Evolutionary conservation across 192 early-diverging fungal genomes (phyloP).

Genomic region (Allomyces macrogynus): DNA sequence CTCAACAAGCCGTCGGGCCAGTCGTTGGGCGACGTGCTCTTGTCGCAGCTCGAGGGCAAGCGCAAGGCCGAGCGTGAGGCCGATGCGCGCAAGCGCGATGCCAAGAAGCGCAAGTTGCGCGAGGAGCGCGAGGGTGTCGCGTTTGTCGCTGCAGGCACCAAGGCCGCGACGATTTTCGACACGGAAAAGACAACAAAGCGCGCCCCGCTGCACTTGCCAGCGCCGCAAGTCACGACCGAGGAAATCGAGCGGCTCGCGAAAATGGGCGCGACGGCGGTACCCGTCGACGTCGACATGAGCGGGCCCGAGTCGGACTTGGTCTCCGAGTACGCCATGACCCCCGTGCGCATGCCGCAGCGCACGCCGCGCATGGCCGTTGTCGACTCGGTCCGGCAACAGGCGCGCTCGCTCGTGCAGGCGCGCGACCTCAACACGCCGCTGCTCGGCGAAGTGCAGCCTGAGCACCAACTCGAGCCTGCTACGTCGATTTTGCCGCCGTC

Average conservation of each 20-base stretch:
- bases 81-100: constrained; percentile 54
- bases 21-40: constrained; percentile 43
- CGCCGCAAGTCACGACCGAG: constrained; percentile 72
- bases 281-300: constrained; percentile 25
- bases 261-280: constrained; percentile 57
- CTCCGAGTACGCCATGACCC: constrained; percentile 44
- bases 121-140: constrained; percentile 30
- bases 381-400: neutral
- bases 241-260: constrained; percentile 86
- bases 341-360: constrained; percentile 27
- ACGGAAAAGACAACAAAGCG: constrained; percentile 53
- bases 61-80: constrained; percentile 64
- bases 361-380: constrained; percentile 36
- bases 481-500: neutral
- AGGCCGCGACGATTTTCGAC: constrained; percentile 26
- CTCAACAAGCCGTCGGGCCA: constrained; percentile 31
- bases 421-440: neutral
- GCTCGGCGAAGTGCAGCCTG: neutral
- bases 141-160: constrained; percentile 31
- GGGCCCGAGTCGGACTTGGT: constrained; percentile 46
- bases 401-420: neutral
- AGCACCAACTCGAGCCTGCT: neutral
- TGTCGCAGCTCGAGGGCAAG: constrained; percentile 73
- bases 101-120: constrained; percentile 40
- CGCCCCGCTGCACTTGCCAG: constrained; percentile 56